Evolutionary conservation across 768 basidiomycete genomes (phyloP), one percentile per base, ranked within the genome.

Genomic region (Pisolithus marmoratus): DNA sequence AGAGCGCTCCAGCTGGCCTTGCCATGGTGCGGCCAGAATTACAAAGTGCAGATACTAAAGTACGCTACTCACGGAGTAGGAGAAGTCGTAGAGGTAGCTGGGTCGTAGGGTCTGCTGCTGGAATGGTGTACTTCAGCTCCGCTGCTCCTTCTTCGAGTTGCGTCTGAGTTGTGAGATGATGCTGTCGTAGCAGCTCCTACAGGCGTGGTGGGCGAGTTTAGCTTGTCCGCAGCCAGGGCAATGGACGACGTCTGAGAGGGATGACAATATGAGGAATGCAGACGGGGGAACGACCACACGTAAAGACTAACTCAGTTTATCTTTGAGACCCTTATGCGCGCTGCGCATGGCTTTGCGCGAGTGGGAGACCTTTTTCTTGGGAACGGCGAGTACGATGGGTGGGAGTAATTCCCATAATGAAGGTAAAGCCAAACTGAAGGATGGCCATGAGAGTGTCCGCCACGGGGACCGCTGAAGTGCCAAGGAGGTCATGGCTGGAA

Each of bases 331-430:
- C 69, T 98, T 98, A 70, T 94, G 93, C 15, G 94, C 87, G 56
- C 83, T 84, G 38, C 94, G 79, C 93, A 95, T 95, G n/a, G 86
- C 80, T 69, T 98, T 98, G 48, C 90, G 78, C 20, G 91, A 93
- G 70, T 97, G 94, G 0, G 94, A 93, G 11, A 84, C 79, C 71
- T 94, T 94, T 67, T 86, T 87, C 72, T 97, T 97, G 23, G 95
- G 95, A 2, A 95, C 95, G 23, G 94, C 93, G 40, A 93, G 80
- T 19, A 97, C 73, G 66, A 94, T 83, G 1, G 93, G 79, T 12
- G 94, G 94, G 55, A 97, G 78, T 41, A 96, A 80, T 56, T 94
- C 90, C 38, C 76, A 70, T 20, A 85, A 68, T 3, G 76, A 73
- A 11, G 75, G 78, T 46, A 75, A 56, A 22, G 66, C 63, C 58